These are phyloP conservation scores for Zoysia pacifica DNA, from an alignment of 176 grass and related monocot species.

Conservation along the genomic window DNA sequence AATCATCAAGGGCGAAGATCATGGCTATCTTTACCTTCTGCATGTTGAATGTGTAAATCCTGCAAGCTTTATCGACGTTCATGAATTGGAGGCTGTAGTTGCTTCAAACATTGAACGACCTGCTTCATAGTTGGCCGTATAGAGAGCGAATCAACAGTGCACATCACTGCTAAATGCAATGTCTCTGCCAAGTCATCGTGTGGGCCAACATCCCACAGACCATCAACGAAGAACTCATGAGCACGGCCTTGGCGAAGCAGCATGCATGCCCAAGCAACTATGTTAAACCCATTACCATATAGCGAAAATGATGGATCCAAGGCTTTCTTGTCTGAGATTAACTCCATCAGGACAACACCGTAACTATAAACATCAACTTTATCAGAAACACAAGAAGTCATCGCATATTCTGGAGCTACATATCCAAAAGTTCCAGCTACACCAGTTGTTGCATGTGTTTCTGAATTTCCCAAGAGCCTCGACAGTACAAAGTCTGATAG, in stretches of 20 bases:
- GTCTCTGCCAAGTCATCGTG: constrained; percentile 90
- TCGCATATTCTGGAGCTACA: constrained; percentile 96
- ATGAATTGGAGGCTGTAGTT: constrained; percentile 75
- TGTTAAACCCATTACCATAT: constrained; percentile 98
- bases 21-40: constrained; percentile 61
- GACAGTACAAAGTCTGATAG: constrained; percentile 94
- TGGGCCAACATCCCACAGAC: constrained; percentile 78
- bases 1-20: constrained; percentile 43
- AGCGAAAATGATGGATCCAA: constrained; percentile 92
- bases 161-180: constrained; percentile 87
- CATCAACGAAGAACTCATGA: constrained; percentile 85
- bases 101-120: constrained; percentile 89
- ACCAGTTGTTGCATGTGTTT: constrained; percentile 97
- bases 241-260: constrained; percentile 78
- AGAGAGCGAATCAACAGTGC: constrained; percentile 84
- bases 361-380: constrained; percentile 97
- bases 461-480: constrained; percentile 90
- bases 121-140: constrained; percentile 87
- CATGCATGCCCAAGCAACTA: constrained; percentile 96
- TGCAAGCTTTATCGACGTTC: constrained; percentile 48
- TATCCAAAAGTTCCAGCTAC: constrained; percentile 98
- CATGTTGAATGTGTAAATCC: constrained; percentile 40
- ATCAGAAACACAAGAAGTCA: constrained; percentile 97
- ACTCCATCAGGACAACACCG: constrained; percentile 95
- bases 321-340: constrained; percentile 97